Percentiles rank a stretch among this genome's conserved stretches.
Conservation (phyloP, 1,284 basidiomycete genomes). For the Fistulina hepatica region DNA sequence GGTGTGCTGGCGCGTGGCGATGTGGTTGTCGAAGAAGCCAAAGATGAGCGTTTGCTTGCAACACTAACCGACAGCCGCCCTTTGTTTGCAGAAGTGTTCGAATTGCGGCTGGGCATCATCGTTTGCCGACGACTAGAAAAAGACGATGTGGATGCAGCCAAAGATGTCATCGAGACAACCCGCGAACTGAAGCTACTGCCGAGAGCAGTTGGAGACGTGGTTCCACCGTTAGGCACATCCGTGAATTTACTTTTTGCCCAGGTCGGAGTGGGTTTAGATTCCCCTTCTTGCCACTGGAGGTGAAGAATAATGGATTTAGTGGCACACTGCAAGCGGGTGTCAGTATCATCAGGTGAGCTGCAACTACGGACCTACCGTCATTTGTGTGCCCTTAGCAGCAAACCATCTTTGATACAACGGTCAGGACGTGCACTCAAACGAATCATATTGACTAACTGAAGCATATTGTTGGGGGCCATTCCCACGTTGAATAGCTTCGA, state of each 20-base stretch:
- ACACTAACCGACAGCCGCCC: no score
- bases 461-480: conserved; percentile 69
- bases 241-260: conserved; percentile 1
- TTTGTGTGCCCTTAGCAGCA: conserved; percentile 79
- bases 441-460: conserved; percentile 42
- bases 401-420: conserved; percentile 52
- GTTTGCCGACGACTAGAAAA: background rate
- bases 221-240: no score
- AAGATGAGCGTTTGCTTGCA: no score
- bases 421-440: conserved; percentile 1
- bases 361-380: conserved; percentile 52
- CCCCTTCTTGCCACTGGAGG: conserved; percentile 75
- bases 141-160: background rate
- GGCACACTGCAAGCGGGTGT: conserved; percentile 50
- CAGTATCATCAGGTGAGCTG: background rate
- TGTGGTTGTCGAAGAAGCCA: no score
- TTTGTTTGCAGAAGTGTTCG: no score
- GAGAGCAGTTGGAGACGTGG: background rate
- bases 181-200: no score
- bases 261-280: conserved; percentile 24
- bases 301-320: conserved; percentile 83
- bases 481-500: conserved; percentile 66
- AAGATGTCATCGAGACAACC: no score
- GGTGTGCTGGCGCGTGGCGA: background rate
- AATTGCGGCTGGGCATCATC: background rate